A percentile compares a stretch with the other conserved stretches of the same genome.
phyloP scores from a whole-genome alignment of 1,284 basidiomycete species.

The Fomitopsis pinicola region DNA sequence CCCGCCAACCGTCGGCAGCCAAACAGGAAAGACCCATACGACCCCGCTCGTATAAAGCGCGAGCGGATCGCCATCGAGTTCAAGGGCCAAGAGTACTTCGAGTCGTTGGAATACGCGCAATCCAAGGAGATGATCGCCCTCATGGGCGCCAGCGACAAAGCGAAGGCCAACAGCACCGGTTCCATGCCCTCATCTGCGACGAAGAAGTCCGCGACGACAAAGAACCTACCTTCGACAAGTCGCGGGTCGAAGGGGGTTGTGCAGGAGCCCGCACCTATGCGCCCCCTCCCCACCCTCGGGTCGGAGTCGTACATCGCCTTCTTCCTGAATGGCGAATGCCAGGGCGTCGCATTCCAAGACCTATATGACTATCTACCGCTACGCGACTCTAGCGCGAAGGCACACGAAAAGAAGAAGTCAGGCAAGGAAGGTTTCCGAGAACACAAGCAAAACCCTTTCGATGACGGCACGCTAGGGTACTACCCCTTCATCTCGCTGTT shows the following conservation, averaged over 20 bases:
- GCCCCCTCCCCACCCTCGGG: conserved; percentile 66
- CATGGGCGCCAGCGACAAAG: conserved; percentile 50
- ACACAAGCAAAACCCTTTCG: conserved; percentile 80
- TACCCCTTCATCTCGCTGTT: conserved; percentile 94
- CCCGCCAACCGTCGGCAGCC: conserved; percentile 57
- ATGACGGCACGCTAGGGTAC: conserved; percentile 95
- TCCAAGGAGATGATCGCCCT: conserved; percentile 93
- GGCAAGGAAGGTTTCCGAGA: conserved; percentile 63
- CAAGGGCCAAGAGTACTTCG: conserved; percentile 96
- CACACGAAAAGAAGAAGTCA: conserved; percentile 47
- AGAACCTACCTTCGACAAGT: conserved; percentile 47
- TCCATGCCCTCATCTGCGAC: conserved; percentile 55
- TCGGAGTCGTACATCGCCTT: conserved; percentile 79
- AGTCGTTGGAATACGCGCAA: conserved; percentile 86
- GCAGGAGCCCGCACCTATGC: conserved; percentile 41
- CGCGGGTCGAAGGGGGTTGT: conserved; percentile 22
- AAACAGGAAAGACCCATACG: conserved; percentile 54
- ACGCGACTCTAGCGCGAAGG: conserved; percentile 53
- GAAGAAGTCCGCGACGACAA: conserved; percentile 66
- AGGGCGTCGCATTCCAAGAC: conserved; percentile 84
- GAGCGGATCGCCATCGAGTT: conserved; percentile 91
- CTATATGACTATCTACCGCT: conserved; percentile 91
- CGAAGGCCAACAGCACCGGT: conserved; percentile 50
- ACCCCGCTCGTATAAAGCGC: conserved; percentile 76
- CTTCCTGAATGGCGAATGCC: conserved; percentile 88